Conservation (phyloP, 1,139 yeast species). For the Candida mesenterica region DNA sequence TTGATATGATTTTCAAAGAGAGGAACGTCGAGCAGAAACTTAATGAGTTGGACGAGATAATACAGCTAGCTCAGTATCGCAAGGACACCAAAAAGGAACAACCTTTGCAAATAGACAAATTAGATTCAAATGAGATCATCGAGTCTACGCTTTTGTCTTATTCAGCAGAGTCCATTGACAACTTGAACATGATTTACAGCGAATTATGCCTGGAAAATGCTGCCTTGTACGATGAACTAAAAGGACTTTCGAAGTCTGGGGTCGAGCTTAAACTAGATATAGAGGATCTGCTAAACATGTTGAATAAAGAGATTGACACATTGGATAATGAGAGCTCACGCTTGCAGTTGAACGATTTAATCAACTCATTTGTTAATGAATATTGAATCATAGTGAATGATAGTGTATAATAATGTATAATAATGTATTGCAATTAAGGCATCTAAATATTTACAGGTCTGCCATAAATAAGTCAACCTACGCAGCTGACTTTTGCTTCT, state of each 20-base stretch:
- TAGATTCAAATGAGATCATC: constrained; percentile 35
- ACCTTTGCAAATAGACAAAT: constrained; percentile 32
- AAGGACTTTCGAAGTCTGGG: constrained; percentile 22
- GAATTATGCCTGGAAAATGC: constrained; percentile 38
- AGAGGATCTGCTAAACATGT: constrained; percentile 20
- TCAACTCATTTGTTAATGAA: constrained; percentile 10
- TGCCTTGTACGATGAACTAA: constrained; percentile 28
- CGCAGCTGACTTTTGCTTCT: not conserved
- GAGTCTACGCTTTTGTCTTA: constrained; percentile 30
- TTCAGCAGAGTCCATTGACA: constrained; percentile 25
- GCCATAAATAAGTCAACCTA: constrained; percentile 5
- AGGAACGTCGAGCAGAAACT: constrained; percentile 57
- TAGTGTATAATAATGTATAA: constrained; percentile 1
- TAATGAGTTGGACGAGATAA: constrained; percentile 63
- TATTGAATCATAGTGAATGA: no score
- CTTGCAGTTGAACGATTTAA: constrained; percentile 24
- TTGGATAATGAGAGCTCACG: constrained; percentile 23
- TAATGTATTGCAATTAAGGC: constrained; percentile 7
- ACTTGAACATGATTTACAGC: constrained; percentile 35
- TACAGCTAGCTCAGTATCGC: constrained; percentile 49
- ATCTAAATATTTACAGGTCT: constrained; percentile 5
- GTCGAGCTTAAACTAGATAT: constrained; percentile 23
- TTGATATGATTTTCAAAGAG: constrained; percentile 64
- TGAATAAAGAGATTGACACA: constrained; percentile 31
- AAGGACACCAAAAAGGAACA: constrained; percentile 16